phyloP scores from a whole-genome alignment of 148 eudicot species.

The Camellia granthamiana region DNA sequence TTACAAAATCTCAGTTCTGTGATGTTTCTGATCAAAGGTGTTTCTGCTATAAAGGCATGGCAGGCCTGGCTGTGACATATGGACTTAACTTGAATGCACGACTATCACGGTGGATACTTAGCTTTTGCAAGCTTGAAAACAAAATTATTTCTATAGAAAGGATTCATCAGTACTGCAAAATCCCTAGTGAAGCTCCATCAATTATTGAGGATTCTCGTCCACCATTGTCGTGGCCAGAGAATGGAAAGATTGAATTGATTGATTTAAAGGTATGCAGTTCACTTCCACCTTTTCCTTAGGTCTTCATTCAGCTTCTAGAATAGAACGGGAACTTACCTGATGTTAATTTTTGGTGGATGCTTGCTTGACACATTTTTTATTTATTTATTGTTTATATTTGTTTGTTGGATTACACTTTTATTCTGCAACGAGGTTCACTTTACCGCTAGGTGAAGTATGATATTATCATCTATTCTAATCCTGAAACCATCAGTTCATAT shows the following conservation, averaged over 20 bases:
- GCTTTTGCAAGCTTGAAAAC: constrained; percentile 99
- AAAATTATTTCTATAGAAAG: constrained; percentile 94
- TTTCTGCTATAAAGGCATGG: constrained; percentile 66
- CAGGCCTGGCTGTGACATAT: constrained; percentile 99
- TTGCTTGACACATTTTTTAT: neutral
- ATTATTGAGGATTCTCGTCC: constrained; percentile 77
- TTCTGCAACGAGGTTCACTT: neutral
- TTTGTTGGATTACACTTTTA: neutral
- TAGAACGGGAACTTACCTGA: neutral
- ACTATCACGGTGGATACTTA: constrained; percentile 94
- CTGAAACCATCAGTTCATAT: neutral
- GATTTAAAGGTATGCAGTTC: constrained; percentile 63
- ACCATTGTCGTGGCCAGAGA: constrained; percentile 80
- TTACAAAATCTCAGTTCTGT: neutral
- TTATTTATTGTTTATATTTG: neutral
- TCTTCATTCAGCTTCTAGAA: neutral
- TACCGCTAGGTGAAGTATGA: neutral
- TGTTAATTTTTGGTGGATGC: neutral
- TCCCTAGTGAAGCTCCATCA: constrained; percentile 88
- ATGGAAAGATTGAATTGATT: constrained; percentile 71
- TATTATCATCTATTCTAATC: neutral
- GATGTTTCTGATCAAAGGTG: constrained; percentile 17
- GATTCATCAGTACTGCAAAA: constrained; percentile 84
- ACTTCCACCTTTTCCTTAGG: constrained; percentile 2
- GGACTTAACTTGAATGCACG: constrained; percentile 95